Percentiles rank a stretch among this genome's conserved stretches.
Evolutionary conservation across 2,329 filamentous ascomycete species (phyloP).

Genomic region (Aspergillus melleus): DNA sequence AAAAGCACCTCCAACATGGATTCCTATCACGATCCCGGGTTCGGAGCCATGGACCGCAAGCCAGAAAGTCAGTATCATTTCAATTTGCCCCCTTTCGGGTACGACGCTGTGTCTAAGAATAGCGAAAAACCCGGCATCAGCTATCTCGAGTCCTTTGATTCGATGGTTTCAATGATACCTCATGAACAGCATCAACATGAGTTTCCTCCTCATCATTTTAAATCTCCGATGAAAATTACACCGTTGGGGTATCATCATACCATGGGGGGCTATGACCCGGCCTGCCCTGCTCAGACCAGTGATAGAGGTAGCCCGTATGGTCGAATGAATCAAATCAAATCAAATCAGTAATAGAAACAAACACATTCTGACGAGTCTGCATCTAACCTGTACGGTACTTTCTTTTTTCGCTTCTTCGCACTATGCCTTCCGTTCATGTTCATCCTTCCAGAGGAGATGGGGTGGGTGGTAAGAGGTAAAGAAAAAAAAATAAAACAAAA

Average conservation of each 20-base stretch:
- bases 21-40: constrained; percentile 35
- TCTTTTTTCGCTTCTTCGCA: background rate
- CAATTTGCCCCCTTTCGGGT: constrained; percentile 29
- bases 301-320: constrained; percentile 25
- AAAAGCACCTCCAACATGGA: constrained; percentile 34
- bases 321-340: constrained; percentile 14
- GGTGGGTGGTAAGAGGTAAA: background rate
- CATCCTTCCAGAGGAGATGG: background rate
- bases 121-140: constrained; percentile 25
- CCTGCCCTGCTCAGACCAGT: constrained; percentile 28
- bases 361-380: background rate
- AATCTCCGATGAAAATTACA: constrained; percentile 23
- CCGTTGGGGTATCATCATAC: constrained; percentile 25
- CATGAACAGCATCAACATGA: constrained; percentile 25
- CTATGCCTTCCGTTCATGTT: background rate
- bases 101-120: constrained; percentile 23
- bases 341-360: background rate
- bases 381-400: background rate
- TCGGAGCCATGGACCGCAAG: constrained; percentile 28
- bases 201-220: constrained; percentile 24
- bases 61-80: constrained; percentile 23
- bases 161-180: constrained; percentile 31
- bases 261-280: constrained; percentile 31
- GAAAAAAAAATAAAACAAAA: background rate
- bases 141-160: constrained; percentile 32